Evolutionary conservation across 805 yeast species (phyloP).

Genomic region (Kazachstania taianensis): DNA sequence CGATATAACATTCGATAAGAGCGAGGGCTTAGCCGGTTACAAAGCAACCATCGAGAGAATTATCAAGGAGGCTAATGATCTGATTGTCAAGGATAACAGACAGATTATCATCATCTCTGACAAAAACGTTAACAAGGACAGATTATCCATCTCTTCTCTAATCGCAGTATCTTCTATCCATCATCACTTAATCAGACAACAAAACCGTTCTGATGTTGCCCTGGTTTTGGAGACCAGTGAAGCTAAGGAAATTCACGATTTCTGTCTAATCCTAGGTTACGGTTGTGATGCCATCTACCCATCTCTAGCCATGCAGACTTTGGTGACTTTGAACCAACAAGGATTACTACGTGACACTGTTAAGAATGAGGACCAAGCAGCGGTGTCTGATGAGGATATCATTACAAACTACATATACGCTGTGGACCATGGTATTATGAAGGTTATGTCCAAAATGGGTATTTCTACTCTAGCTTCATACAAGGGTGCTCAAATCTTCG

Average conservation of each 20-base stretch:
- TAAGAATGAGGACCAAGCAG: conserved; percentile 42
- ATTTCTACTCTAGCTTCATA: conserved; percentile 96
- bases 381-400: conserved; percentile 30
- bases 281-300: conserved; percentile 97
- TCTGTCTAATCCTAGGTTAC: conserved; percentile 88
- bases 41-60: conserved; percentile 74
- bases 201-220: conserved; percentile 93
- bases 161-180: conserved; percentile 96
- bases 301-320: conserved; percentile 82
- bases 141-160: conserved; percentile 76
- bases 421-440: conserved; percentile 81
- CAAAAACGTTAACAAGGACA: conserved; percentile 44
- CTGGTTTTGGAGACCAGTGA: conserved; percentile 88
- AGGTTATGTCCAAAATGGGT: conserved; percentile 99
- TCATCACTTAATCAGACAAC: conserved; percentile 90
- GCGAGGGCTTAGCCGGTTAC: conserved; percentile 81
- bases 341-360: conserved; percentile 44
- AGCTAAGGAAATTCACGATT: conserved; percentile 95
- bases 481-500: conserved; percentile 98
- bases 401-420: conserved; percentile 68
- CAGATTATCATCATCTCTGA: conserved; percentile 75
- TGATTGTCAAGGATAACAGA: conserved; percentile 56
- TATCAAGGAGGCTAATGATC: conserved; percentile 77
- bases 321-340: conserved; percentile 75
- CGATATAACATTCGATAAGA: conserved; percentile 79